These are phyloP conservation scores for Candolleomyces eurysporus DNA, from an alignment of 768 basidiomycete genomes.

Conservation along the genomic window DNA sequence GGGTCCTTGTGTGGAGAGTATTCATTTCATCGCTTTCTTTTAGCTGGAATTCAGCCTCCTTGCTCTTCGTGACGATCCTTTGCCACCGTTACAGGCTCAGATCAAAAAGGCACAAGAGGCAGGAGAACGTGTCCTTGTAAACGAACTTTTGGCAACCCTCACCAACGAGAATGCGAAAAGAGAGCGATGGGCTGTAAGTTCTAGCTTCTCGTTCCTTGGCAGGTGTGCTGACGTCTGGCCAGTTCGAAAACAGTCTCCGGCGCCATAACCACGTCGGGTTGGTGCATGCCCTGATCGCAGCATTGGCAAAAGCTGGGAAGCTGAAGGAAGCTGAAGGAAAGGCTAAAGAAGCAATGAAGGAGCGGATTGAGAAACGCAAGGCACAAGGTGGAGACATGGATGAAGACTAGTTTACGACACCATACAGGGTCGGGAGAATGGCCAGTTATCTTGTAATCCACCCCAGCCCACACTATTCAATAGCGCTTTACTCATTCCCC, in stretches of 20 bases:
- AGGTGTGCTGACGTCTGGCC: constrained; percentile 8
- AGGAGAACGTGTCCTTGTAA: constrained; percentile 41
- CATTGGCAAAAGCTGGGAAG: constrained; percentile 68
- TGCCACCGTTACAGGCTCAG: constrained; percentile 64
- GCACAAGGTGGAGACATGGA: constrained; percentile 46
- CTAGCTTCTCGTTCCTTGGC: constrained; percentile 9
- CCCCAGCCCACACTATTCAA: no score
- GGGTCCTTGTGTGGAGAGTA: neutral
- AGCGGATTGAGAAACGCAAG: constrained; percentile 43
- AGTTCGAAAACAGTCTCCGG: constrained; percentile 88
- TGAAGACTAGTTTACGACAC: constrained; percentile 32
- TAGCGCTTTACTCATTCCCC: no score
- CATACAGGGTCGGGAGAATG: neutral
- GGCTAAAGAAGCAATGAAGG: constrained; percentile 45
- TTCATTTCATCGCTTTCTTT: neutral
- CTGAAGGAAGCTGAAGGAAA: constrained; percentile 50
- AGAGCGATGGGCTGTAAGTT: constrained; percentile 77
- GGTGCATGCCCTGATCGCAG: constrained; percentile 68
- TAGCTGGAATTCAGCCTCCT: constrained; percentile 93
- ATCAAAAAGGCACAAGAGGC: constrained; percentile 47
- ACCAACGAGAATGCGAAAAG: constrained; percentile 72
- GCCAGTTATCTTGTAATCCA: no score
- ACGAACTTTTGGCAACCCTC: constrained; percentile 55
- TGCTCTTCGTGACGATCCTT: constrained; percentile 78
- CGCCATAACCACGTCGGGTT: constrained; percentile 87